Evolutionary conservation across 495 filamentous ascomycete genomes (phyloP).

Genomic region (Aspergillus nanangensis): DNA sequence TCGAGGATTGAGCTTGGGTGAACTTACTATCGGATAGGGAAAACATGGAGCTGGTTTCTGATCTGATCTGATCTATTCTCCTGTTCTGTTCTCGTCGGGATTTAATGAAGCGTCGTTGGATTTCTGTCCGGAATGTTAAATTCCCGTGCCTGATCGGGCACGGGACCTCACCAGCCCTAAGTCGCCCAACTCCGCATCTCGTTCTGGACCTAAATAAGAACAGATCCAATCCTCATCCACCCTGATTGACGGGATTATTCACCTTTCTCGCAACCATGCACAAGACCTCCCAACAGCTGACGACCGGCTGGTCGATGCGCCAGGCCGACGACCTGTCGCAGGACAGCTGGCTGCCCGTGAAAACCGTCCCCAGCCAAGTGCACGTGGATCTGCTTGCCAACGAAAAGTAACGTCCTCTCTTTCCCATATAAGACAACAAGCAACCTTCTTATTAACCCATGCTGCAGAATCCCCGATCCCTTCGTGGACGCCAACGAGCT

Average conservation of each 20-base stretch:
- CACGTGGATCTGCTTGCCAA: neutral
- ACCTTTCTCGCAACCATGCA: neutral
- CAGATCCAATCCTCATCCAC: no score
- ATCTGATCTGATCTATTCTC: neutral
- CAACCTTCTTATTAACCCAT: slow-evolving; percentile 67
- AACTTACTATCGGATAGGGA: neutral
- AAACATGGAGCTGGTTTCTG: neutral
- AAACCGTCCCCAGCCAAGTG: neutral
- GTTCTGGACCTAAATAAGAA: no score
- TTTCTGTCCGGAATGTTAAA: neutral
- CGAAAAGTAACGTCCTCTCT: neutral
- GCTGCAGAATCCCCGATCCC: slow-evolving; percentile 60
- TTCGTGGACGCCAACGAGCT: slow-evolving; percentile 67
- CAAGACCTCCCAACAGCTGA: neutral
- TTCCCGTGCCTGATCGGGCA: neutral
- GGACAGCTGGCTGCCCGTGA: neutral
- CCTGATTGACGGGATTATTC: no score
- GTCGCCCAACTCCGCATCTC: no score
- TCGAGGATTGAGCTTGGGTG: neutral
- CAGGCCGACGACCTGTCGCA: neutral
- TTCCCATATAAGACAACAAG: neutral
- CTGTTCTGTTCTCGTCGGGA: neutral
- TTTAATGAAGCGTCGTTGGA: neutral
- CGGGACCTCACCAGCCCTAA: neutral
- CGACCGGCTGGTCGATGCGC: neutral